Percentiles rank a stretch among this genome's conserved stretches.
phyloP scores from a whole-genome alignment of 2,329 filamentous ascomycete genomes.

The Colletotrichum horii region DNA sequence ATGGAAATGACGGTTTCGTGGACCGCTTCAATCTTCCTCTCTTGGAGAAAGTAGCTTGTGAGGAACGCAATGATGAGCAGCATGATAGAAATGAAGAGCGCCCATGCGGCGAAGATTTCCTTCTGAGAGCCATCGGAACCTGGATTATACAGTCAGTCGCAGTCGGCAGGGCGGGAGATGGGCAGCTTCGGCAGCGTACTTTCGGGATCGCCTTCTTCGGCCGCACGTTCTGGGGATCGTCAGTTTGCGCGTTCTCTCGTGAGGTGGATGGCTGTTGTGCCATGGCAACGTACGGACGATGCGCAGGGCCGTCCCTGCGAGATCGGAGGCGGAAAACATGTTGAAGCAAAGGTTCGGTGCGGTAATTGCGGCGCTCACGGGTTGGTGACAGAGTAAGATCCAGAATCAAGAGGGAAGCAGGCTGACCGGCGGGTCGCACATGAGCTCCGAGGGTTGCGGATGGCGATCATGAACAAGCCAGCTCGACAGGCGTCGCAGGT shows the following conservation, averaged over 20 bases:
- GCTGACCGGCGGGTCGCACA: slow-evolving; percentile 19
- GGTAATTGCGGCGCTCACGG: background rate
- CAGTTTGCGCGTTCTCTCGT: background rate
- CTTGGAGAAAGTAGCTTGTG: slow-evolving; percentile 95
- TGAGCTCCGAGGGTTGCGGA: slow-evolving; percentile 16
- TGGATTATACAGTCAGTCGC: slow-evolving; percentile 15
- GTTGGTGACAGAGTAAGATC: slow-evolving; percentile 16
- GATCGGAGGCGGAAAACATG: slow-evolving; percentile 10
- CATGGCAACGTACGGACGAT: slow-evolving; percentile 5
- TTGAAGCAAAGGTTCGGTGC: background rate
- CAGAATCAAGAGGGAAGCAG: slow-evolving; percentile 16
- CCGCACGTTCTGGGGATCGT: slow-evolving; percentile 9
- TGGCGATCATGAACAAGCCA: slow-evolving; percentile 21
- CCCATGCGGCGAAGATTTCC: slow-evolving; percentile 96
- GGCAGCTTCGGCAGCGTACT: slow-evolving; percentile 1
- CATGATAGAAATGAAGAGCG: slow-evolving; percentile 94
- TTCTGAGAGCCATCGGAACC: slow-evolving; percentile 60
- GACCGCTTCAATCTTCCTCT: slow-evolving; percentile 95
- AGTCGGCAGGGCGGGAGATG: background rate
- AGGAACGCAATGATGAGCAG: slow-evolving; percentile 94
- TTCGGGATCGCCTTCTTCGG: slow-evolving; percentile 18
- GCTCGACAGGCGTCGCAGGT: background rate
- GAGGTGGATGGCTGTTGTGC: background rate
- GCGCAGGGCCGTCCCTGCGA: slow-evolving; percentile 6
- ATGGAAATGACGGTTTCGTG: slow-evolving; percentile 99